Percentiles rank a stretch among this genome's conserved stretches.
Conservation (phyloP, 352 stramenopile species). For the Phytopythium cucurbitacearum region DNA sequence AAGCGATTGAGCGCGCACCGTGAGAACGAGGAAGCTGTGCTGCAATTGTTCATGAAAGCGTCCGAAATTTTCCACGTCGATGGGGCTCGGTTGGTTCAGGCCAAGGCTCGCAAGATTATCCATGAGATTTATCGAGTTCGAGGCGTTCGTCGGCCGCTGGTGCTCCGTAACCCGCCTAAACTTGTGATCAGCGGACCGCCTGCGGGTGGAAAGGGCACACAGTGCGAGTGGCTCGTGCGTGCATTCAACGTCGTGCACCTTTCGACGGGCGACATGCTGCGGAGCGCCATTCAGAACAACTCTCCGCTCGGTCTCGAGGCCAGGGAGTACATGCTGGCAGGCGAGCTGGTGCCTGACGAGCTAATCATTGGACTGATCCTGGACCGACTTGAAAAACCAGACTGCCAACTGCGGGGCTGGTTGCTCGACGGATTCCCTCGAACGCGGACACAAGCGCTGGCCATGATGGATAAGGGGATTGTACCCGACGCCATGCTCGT, state of each 20-base stretch:
- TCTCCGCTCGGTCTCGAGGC: slow-evolving; percentile 67
- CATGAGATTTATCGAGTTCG: slow-evolving; percentile 47
- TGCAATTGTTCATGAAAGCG: slow-evolving; percentile 71
- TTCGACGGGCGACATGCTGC: slow-evolving; percentile 94
- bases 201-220: slow-evolving; percentile 94
- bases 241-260: slow-evolving; percentile 93
- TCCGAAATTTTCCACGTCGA: slow-evolving; percentile 68
- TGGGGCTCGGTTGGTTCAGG: slow-evolving; percentile 37
- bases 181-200: slow-evolving; percentile 92
- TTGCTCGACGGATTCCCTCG: slow-evolving; percentile 96
- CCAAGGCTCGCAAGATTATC: slow-evolving; percentile 35
- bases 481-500: slow-evolving; percentile 92
- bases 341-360: slow-evolving; percentile 91
- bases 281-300: slow-evolving; percentile 76
- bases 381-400: slow-evolving; percentile 62
- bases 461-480: slow-evolving; percentile 55
- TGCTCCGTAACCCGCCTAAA: slow-evolving; percentile 38
- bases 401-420: slow-evolving; percentile 73
- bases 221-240: slow-evolving; percentile 91
- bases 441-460: slow-evolving; percentile 79
- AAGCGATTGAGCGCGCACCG: slow-evolving; percentile 77
- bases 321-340: slow-evolving; percentile 91
- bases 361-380: slow-evolving; percentile 94
- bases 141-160: slow-evolving; percentile 35
- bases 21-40: slow-evolving; percentile 73